A percentile compares a stretch with the other conserved stretches of the same genome.
phyloP scores from a whole-genome alignment of 345 rosid species.

The Citrus australasica region DNA sequence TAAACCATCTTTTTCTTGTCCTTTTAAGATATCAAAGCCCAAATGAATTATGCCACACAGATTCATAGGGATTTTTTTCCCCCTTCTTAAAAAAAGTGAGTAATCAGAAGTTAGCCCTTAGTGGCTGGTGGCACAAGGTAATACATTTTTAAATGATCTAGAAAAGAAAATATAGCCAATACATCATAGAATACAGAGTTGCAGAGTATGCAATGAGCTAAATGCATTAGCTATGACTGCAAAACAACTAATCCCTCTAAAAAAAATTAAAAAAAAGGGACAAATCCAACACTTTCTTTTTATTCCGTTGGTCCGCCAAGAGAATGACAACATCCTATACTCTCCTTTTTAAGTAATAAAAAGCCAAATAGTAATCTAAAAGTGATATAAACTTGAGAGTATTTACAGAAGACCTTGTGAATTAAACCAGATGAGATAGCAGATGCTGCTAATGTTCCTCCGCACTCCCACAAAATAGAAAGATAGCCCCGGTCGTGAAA shows the following conservation, averaged over 20 bases:
- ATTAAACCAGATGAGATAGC: conserved; percentile 86
- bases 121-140: not conserved
- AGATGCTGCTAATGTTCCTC: conserved; percentile 87
- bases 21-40: not conserved
- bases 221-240: not conserved
- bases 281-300: not conserved
- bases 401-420: conserved; percentile 61
- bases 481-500: conserved; percentile 88
- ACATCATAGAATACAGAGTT: not conserved
- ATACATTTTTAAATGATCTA: not conserved
- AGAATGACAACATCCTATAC: not conserved
- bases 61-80: not conserved
- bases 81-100: not conserved
- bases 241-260: not conserved
- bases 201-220: not conserved
- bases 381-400: not conserved
- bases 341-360: conserved; percentile 1
- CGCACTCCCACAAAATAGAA: conserved; percentile 96
- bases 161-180: not conserved
- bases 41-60: not conserved
- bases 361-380: not conserved
- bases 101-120: not conserved
- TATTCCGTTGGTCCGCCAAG: not conserved
- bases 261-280: not conserved
- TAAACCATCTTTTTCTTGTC: not conserved